Conservation (phyloP, 2,329 filamentous ascomycete species). For the Parasarocladium wereldwijsianum region DNA sequence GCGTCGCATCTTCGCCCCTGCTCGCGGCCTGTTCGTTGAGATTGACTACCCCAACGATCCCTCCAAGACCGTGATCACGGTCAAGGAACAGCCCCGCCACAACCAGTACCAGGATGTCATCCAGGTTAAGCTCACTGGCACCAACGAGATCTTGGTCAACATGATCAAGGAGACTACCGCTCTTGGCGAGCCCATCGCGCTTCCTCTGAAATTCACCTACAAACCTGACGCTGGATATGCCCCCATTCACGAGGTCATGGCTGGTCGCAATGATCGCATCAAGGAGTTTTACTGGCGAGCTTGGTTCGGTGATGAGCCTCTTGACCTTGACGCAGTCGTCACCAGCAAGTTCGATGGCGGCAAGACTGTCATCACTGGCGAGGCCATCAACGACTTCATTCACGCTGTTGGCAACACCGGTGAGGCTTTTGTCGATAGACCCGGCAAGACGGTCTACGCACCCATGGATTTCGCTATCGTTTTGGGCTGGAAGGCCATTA, state of each 20-base stretch:
- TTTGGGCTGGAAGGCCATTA: conserved; percentile 98
- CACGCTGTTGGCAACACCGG: conserved; percentile 96
- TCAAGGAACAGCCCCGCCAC: conserved; percentile 75
- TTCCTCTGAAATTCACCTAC: conserved; percentile 83
- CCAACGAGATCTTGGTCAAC: conserved; percentile 73
- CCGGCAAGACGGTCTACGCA: conserved; percentile 83
- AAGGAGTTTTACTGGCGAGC: conserved; percentile 98
- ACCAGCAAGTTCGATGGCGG: conserved; percentile 86
- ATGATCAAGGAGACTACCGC: conserved; percentile 90
- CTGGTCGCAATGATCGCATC: conserved; percentile 88
- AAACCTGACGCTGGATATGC: conserved; percentile 92
- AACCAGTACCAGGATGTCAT: conserved; percentile 82
- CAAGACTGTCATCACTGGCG: conserved; percentile 69
- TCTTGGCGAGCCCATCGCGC: conserved; percentile 63
- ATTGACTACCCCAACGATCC: conserved; percentile 71
- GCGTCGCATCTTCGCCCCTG: conserved; percentile 77
- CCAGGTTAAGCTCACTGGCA: conserved; percentile 60
- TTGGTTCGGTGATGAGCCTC: conserved; percentile 81
- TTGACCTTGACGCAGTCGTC: conserved; percentile 73
- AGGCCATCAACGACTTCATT: conserved; percentile 97
- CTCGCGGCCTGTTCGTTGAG: conserved; percentile 78
- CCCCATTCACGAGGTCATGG: conserved; percentile 95
- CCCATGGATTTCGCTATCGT: conserved; percentile 99
- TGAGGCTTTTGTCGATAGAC: conserved; percentile 91
- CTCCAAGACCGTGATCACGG: conserved; percentile 66